Percentiles rank a stretch among this genome's conserved stretches.
Conservation (phyloP, 805 yeast species). For the Nematodospora valgi region DNA sequence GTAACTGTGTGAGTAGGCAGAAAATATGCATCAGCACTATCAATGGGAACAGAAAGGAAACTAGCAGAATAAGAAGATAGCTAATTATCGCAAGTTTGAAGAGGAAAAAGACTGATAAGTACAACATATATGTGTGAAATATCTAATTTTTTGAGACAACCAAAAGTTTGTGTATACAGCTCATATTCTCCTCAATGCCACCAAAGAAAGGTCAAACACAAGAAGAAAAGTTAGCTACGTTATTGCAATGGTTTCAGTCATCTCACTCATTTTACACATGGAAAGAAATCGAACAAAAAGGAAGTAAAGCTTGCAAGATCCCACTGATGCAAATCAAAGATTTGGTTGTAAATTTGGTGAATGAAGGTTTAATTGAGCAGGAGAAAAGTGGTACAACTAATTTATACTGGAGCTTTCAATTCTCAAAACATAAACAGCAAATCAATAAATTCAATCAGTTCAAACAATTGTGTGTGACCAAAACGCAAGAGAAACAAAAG, state of each 20-base stretch:
- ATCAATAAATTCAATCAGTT: not conserved
- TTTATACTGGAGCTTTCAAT: slow-evolving; percentile 49
- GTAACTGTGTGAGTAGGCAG: no score
- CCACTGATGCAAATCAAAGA: slow-evolving; percentile 56
- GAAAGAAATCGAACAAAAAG: slow-evolving; percentile 49
- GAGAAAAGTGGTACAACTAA: slow-evolving; percentile 56
- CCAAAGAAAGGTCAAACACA: not conserved
- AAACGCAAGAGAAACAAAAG: not conserved
- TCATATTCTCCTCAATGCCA: no score
- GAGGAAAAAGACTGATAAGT: no score
- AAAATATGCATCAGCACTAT: no score
- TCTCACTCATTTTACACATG: slow-evolving; percentile 35
- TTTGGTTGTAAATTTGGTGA: slow-evolving; percentile 42
- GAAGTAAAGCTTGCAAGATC: slow-evolving; percentile 44
- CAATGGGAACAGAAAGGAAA: no score
- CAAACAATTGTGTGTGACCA: not conserved
- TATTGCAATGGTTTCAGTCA: slow-evolving; percentile 7
- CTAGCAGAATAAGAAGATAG: no score
- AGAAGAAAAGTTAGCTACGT: slow-evolving; percentile 3
- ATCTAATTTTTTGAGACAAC: no score
- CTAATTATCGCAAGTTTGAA: no score
- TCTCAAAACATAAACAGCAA: not conserved
- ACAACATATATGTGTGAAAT: no score
- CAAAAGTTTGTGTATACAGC: no score
- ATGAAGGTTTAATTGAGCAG: slow-evolving; percentile 46